Conservation (phyloP, 495 filamentous ascomycete species). For the Eremomyces bilateralis region DNA sequence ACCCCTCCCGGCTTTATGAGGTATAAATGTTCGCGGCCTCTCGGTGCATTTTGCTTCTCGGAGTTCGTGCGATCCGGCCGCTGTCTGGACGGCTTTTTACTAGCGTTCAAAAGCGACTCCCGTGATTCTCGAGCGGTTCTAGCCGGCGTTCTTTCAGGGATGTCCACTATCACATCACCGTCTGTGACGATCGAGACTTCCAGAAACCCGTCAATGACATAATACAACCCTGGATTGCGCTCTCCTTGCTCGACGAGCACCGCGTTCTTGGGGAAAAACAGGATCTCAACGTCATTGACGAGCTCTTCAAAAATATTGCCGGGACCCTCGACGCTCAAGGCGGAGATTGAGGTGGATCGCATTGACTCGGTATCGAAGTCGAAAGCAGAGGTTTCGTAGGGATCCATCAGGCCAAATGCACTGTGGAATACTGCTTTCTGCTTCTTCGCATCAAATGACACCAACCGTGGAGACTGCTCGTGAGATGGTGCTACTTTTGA, state of each 20-base stretch:
- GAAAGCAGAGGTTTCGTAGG: constrained; percentile 52
- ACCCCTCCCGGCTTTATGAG: constrained; percentile 89
- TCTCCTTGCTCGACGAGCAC: constrained; percentile 96
- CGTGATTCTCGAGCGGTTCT: constrained; percentile 11
- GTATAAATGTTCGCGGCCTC: constrained; percentile 48
- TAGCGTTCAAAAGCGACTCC: constrained; percentile 1
- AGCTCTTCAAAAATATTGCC: constrained; percentile 46
- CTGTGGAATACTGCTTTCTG: constrained; percentile 75
- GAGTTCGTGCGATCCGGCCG: background rate
- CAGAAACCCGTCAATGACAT: constrained; percentile 91
- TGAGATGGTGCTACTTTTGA: constrained; percentile 42
- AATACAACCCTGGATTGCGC: constrained; percentile 86
- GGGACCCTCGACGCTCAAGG: constrained; percentile 29
- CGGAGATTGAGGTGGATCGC: constrained; percentile 41
- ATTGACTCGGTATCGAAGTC: constrained; percentile 81
- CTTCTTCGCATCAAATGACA: constrained; percentile 65
- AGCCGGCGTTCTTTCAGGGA: constrained; percentile 9
- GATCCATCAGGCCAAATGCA: constrained; percentile 88
- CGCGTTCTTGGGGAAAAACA: constrained; percentile 85
- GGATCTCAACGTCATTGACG: constrained; percentile 85
- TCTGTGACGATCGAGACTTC: constrained; percentile 44
- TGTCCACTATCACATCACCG: constrained; percentile 14
- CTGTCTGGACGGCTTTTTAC: background rate
- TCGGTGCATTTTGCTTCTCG: constrained; percentile 1
- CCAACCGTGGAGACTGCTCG: constrained; percentile 63